Evolutionary conservation across 1,139 yeast species (phyloP).

Genomic region (Groenewaldozyma sp.): DNA sequence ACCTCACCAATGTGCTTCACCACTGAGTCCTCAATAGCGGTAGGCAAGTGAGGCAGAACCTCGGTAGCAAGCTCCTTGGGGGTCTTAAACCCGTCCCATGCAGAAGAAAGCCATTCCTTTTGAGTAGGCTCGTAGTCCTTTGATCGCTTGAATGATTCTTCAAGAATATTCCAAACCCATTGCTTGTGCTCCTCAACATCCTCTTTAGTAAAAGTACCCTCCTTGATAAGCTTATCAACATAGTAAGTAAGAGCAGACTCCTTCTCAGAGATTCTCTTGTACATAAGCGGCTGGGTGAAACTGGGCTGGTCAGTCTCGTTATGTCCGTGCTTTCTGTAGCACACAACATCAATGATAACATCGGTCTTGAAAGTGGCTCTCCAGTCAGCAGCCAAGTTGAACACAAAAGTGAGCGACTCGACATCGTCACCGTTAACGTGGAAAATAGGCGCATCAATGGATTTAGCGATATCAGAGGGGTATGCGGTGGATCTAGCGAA

Average conservation of each 20-base stretch:
- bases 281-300: slow-evolving; percentile 98
- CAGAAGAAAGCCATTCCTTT: slow-evolving; percentile 96
- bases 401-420: slow-evolving; percentile 84
- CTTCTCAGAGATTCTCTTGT: slow-evolving; percentile 81
- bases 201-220: slow-evolving; percentile 79
- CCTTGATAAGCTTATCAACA: slow-evolving; percentile 66
- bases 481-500: slow-evolving; percentile 96
- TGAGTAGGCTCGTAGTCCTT: slow-evolving; percentile 88
- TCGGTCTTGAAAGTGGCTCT: slow-evolving; percentile 94
- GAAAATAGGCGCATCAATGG: slow-evolving; percentile 96
- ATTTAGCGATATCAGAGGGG: slow-evolving; percentile 95
- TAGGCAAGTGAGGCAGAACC: slow-evolving; percentile 91
- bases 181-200: slow-evolving; percentile 94
- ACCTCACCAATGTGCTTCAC: slow-evolving; percentile 72
- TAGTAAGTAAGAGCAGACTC: slow-evolving; percentile 81
- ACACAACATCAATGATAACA: slow-evolving; percentile 92
- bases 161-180: slow-evolving; percentile 95
- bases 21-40: slow-evolving; percentile 67
- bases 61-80: slow-evolving; percentile 96
- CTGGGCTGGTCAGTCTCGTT: slow-evolving; percentile 99
- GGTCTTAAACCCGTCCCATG: slow-evolving; percentile 98
- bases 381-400: slow-evolving; percentile 98
- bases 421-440: slow-evolving; percentile 98
- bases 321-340: slow-evolving; percentile 98
- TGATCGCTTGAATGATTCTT: slow-evolving; percentile 77